Evolutionary conservation across 805 yeast species (phyloP), one percentile per base, ranked within the genome.

Genomic region (Crinitomyces ghanaensis): DNA sequence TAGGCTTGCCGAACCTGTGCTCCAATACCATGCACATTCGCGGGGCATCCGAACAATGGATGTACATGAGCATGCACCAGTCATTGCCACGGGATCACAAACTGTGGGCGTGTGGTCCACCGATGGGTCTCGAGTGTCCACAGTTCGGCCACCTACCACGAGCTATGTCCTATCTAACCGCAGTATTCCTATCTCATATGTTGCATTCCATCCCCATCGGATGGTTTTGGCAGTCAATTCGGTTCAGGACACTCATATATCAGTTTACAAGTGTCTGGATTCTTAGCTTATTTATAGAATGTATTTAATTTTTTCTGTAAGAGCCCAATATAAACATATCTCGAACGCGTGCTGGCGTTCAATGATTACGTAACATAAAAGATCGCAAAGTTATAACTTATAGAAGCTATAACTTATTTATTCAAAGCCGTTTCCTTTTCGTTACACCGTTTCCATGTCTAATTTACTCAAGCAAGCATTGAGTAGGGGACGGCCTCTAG

Each of bases 11-110:
- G 72, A 72, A 6, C 88, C 95, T 0, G 81, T 88, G 2, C 59
- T 68, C 4, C 59, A 74, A 1, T 83, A 77, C 59, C 62, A 60
- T 15, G 79, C 80, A n/a, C 63, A 57, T 12, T 60, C 62, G 1
- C 40, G 39, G 15, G 60, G 62, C 31, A 67, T 72, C 68, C 70
- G 91, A 5, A 68, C 83, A 14, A 66, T 84, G 36, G 79, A 81
- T 49, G 72, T 83, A 4, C 98, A 91, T 57, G 98, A 91, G 49
- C 98, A 91, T 58, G 98, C 97, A 0, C 97, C 98, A 1, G 66
- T 91, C 2, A 71, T 91, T 37, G 88, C 86, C 2, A 79, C 95
- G 3, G 96, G 95, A 0, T 76, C 86, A 2, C 78, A 78, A 40
- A 66, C 70, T 22, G 74, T 85, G 11, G 77, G 82, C 28, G 57